phyloP scores from a whole-genome alignment of 202 grass and related monocot species.

The Schoenoplectus triqueter region DNA sequence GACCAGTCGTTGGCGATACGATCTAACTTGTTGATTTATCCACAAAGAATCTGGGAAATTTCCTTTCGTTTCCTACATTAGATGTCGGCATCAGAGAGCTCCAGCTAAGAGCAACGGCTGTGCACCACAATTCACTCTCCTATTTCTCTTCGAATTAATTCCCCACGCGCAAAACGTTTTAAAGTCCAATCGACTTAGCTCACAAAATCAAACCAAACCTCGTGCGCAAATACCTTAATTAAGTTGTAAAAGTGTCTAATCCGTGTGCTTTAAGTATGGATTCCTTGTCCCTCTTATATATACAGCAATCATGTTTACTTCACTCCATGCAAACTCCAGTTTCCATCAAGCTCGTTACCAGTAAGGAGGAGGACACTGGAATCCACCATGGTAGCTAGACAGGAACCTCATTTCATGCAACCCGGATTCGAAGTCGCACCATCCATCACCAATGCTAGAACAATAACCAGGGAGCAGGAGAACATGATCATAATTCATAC shows the following conservation, averaged over 20 bases:
- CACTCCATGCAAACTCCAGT: conserved; percentile 30
- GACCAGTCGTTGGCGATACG: background rate
- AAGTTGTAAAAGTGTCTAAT: conserved; percentile 17
- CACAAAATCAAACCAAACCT: background rate
- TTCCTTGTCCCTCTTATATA: conserved; percentile 40
- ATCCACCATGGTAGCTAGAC: conserved; percentile 53
- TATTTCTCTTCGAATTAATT: conserved; percentile 10
- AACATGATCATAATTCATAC: conserved; percentile 65
- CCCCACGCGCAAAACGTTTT: conserved; percentile 30
- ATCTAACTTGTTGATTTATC: background rate
- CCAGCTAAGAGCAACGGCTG: conserved; percentile 19
- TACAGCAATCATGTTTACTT: background rate
- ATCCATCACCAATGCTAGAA: conserved; percentile 45
- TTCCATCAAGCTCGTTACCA: background rate
- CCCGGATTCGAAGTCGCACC: conserved; percentile 24
- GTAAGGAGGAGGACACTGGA: background rate
- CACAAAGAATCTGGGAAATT: background rate
- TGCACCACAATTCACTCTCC: conserved; percentile 1
- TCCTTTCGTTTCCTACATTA: background rate
- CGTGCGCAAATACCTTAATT: conserved; percentile 9
- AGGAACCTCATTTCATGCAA: conserved; percentile 41
- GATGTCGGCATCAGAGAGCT: conserved; percentile 25
- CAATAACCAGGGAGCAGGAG: conserved; percentile 52
- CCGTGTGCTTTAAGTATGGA: conserved; percentile 32
- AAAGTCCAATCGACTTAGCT: background rate